Evolutionary conservation across 2,329 filamentous ascomycete species (phyloP).

Genomic region (Colletotrichum orchidophilum): DNA sequence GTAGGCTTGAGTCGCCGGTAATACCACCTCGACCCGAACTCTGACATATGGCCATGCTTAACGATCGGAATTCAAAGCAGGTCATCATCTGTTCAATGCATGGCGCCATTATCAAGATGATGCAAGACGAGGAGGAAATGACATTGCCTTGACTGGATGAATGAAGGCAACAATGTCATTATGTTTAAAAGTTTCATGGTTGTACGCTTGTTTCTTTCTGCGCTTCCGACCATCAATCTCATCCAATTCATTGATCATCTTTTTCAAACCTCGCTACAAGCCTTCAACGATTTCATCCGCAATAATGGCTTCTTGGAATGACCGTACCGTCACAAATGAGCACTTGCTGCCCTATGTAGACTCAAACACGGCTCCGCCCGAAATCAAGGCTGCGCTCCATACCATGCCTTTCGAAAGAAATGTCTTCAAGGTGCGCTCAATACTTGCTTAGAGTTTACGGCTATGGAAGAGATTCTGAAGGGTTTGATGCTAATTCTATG

Average conservation of each 20-base stretch:
- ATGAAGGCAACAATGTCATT: not conserved
- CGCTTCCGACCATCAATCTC: not conserved
- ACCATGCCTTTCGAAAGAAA: constrained; percentile 18
- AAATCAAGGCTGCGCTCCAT: constrained; percentile 10
- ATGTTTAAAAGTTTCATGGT: not conserved
- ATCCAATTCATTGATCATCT: no score
- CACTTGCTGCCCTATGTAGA: constrained; percentile 14
- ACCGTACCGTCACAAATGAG: constrained; percentile 1
- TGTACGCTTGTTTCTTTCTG: not conserved
- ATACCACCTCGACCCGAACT: not conserved
- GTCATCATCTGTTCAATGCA: not conserved
- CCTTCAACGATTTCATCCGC: no score
- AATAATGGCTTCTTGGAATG: not conserved
- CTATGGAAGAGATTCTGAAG: not conserved
- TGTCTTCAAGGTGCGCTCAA: not conserved
- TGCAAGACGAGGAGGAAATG: not conserved
- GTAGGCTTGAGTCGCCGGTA: not conserved
- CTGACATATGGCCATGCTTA: not conserved
- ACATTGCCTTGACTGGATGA: not conserved
- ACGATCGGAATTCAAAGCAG: not conserved
- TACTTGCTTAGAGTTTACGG: not conserved
- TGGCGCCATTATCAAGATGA: not conserved
- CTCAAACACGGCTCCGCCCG: constrained; percentile 3
- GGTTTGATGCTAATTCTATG: not conserved
- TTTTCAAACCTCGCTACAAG: not conserved